Base-by-base conservation (phyloP, 208 protist genomes). In the Acanthamoeba divionensis region DNA sequence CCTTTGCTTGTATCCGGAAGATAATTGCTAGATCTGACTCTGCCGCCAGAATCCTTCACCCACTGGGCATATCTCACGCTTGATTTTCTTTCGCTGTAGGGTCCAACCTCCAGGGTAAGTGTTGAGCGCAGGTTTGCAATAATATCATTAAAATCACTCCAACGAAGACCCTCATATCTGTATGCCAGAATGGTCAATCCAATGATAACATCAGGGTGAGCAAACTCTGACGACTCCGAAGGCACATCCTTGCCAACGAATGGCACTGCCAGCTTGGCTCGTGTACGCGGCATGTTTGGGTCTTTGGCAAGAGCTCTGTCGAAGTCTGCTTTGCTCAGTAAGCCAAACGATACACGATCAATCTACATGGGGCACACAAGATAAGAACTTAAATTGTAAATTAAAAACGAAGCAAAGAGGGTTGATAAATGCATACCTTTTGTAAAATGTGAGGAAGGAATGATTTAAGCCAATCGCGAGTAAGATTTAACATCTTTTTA, bases 231-330 rank as follows among this genome's bases (percentile, higher is more conserved):
- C 67, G 95, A 96, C 50, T 93, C 93, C 52, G 96, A 98, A 24
- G 97, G 97, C 52, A 98, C 96, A 69, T 98, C 97, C 93, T 98
- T 98, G 57, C 97, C 97, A 50, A 98, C 96, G 88, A 98, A 98
- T 0, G 97, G 97, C 15, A 98, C 93, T 3, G 97, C 97, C 90
- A 97, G 96, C 83, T 97, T 80, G 50, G 90, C 85, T 4, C 96
- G 95, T 77, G 95, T 96, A 66, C 93, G 92, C 6, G 97, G 96
- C 92, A 97, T 97, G 9, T 71, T 77, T 7, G 93, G 93, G 83
- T 95, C 91, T 15, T 67, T 91, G 66, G 79, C 63, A 71, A 7
- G 7, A 82, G 60, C 38, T 65, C 90, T 29, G 82, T 90, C 33
- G 48, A 97, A 33, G 62, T 98, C 97, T n/a, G 50, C 90, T 1